Base-by-base conservation (phyloP, 2,329 filamentous ascomycete species). In the Colletotrichum limetticola region DNA sequence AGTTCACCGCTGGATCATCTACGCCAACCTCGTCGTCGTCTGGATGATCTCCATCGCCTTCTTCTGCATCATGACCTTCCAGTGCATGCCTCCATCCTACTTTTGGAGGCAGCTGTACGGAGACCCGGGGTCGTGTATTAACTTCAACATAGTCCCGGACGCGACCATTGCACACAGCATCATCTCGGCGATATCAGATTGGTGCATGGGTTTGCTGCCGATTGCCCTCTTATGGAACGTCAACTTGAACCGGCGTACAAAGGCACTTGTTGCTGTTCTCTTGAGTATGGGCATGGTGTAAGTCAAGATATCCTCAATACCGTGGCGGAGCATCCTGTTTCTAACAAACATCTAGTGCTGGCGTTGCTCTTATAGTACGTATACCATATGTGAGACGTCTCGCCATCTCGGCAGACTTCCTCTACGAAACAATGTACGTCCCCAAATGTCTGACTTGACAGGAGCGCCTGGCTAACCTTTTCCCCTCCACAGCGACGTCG, bases 211-310 rank as follows among this genome's bases (percentile, higher is more conserved):
- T 2, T 76, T 87, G 4, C 77, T 90, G 5, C 88, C 88, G 0
- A 82, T 88, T 7, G 83, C 84, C 14, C 83, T 90, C 52, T 80
- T 90, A 0, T 88, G 86, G 85, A 79, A 84, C 24, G 80, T 89
- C 46, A 83, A 86, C 70, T 86, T 90, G 79, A 85, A 84, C 55
- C 78, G 78, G 52, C 80, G 82, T 49, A 86, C 84, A 4, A 89
- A 88, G 75, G 65, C 84, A 6, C 80, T 84, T 19, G 81, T 90
- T 32, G 84, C 83, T 5, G 75, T 84, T 3, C 83, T 90, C 60
- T 77, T 90, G 3, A 82, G 85, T 53, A 84, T 89, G 79, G 88
- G 84, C 14, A 83, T 87, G 71, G 77, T 89, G 86, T 88, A 79
- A 78, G 82, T 78, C 5, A 8, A 42, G 9, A 42, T 1, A 4